Base-by-base conservation (phyloP, 2,329 filamentous ascomycete species). In the Calonectria pteridis region DNA sequence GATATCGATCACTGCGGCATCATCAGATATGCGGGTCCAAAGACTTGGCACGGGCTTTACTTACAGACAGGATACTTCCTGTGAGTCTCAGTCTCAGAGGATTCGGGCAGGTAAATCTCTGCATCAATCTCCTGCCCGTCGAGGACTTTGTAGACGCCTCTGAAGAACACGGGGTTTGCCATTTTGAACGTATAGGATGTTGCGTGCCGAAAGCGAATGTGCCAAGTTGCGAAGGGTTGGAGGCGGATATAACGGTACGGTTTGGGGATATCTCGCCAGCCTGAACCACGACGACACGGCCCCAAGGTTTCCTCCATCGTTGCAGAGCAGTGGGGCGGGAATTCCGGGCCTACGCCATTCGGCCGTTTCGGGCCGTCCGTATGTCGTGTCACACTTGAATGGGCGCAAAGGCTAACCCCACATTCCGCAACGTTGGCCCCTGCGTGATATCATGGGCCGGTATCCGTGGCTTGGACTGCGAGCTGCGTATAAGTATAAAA, bases 71-170 rank as follows among this genome's bases (percentile, higher is more conserved):
- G 70, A 50, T 58, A 50, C 31, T 64, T 40, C 10, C 35, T n/a
- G 6, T 46, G 49, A 4, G 20, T 50, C 2, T 51, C 53, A 18
- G 28, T 20, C 14, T 31, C 55, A 31, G 20, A 28, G 9, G 18
- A 18, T 23, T 67, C 31, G 7, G 82, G 82, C 33, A 83, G 62
- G 59, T 81, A 81, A 20, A 83, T 73, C 14, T 82, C 80, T 23
- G 77, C 78, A 58, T 83, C 79, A 62, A 83, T 82, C 20, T 83
- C 78, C 26, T 78, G 78, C 5, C 73, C 72, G 5, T 76, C 75
- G 31, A 82, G 43, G 28, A 76, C 71, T 71, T 83, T 83, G 77
- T 83, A 83, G 26, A 83, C 77, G n/a, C 74, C 75, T 51, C 76
- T 75, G 35, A 81, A 75, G n/a, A 71, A 67, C 10, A 20, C 18